Evolutionary conservation across 2,329 filamentous ascomycete species (phyloP).

Genomic region (Paraphaeosphaeria minitans): DNA sequence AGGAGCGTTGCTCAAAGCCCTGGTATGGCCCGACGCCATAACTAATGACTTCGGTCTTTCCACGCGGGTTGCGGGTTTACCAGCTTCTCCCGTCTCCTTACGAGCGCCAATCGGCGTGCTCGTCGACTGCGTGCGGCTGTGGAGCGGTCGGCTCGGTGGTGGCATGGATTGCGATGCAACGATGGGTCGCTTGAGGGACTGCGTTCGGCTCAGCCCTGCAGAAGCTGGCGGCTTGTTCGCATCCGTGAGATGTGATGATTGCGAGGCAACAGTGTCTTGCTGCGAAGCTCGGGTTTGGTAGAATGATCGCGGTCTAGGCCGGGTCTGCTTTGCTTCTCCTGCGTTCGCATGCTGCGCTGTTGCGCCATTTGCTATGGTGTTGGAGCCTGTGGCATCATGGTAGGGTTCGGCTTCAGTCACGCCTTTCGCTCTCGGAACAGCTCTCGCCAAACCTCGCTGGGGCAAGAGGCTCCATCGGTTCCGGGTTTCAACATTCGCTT

Average conservation of each 20-base stretch:
- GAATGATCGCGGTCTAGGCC: constrained; percentile 37
- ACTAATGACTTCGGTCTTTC: constrained; percentile 36
- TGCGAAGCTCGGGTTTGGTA: constrained; percentile 31
- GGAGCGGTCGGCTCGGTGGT: constrained; percentile 12
- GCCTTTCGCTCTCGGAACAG: constrained; percentile 12
- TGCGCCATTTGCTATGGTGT: neutral
- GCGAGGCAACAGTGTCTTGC: constrained; percentile 11
- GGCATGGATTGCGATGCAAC: constrained; percentile 23
- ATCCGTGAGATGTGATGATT: constrained; percentile 26
- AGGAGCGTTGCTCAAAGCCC: constrained; percentile 12
- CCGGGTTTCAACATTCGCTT: constrained; percentile 9
- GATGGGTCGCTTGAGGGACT: constrained; percentile 38
- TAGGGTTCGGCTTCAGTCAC: constrained; percentile 1
- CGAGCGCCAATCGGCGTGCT: constrained; percentile 20
- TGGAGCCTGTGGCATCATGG: neutral
- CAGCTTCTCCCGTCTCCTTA: constrained; percentile 22
- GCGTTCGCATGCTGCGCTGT: constrained; percentile 12
- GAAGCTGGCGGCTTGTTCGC: constrained; percentile 24
- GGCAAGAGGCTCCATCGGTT: constrained; percentile 39
- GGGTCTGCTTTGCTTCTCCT: constrained; percentile 15
- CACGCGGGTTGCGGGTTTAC: constrained; percentile 1
- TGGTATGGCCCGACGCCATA: constrained; percentile 19
- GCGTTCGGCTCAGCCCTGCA: constrained; percentile 30
- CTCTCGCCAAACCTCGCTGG: constrained; percentile 37
- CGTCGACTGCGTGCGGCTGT: constrained; percentile 37